Evolutionary conservation across 2,329 filamentous ascomycete genomes (phyloP), one percentile per base, ranked within the genome.

Genomic region (Dactylellina leptospora): DNA sequence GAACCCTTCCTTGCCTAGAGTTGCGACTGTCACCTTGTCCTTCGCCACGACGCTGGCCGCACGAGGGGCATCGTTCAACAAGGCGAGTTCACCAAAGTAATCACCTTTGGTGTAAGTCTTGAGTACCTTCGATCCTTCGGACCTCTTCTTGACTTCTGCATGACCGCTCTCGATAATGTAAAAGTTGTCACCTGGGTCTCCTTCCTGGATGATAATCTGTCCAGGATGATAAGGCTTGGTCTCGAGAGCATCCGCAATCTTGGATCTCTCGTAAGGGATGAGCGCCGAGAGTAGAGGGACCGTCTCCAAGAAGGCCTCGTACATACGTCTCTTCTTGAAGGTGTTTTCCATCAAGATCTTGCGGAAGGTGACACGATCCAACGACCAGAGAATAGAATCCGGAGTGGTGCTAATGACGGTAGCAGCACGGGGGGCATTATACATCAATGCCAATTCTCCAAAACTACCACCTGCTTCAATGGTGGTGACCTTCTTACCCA

Each of bases 321-420:
- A 97, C 88, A 97, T 93, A 78, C 93, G 90, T 76, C 95, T 89
- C 63, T 93, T 90, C 77, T 96, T 91, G 82, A 97, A 97, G 2
- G 95, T 96, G 38, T 91, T 96, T 82, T 97, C 93, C 93, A 99
- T 97, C 74, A 99, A 85, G 75, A 99, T 97, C 73, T 95, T 91
- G 76, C 95, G 92, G 85, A 99, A 99, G 8, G 95, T 99, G 74
- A 97, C 85, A 58, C 95, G 91, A 79, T 99, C 95, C 54, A 99
- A 84, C 18, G 92, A 92, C 95, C 95, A 99, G 8, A 99, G 85
- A 2, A 90, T 93, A 78, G 90, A 93, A 30, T 85, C 82, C 2
- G 88, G 80, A 77, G 96, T 91, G 10, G 89, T 88, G 27, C 91
- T 96, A 73, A 96, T 86, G 71, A 99, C 91, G 0, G 95, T 97